phyloP scores from a whole-genome alignment of 1,284 basidiomycete species.

The Trichosporon inkin region DNA sequence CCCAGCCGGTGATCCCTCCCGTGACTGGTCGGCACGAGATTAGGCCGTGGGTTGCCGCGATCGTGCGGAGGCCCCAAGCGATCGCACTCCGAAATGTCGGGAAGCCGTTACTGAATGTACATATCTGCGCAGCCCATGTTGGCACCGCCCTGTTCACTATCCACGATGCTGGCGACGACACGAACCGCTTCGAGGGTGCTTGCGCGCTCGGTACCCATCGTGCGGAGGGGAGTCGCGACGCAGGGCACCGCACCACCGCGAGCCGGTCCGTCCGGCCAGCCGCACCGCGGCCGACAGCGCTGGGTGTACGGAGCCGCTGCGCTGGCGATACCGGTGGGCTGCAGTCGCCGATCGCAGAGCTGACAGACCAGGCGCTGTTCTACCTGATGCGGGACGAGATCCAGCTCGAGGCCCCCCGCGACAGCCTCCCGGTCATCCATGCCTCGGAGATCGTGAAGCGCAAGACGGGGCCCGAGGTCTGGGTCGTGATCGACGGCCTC shows the following conservation, averaged over 20 bases:
- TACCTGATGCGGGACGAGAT: constrained; percentile 8
- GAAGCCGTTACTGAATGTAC: neutral
- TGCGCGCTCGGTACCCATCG: neutral
- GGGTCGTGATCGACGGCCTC: constrained; percentile 47
- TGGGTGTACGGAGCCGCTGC: constrained; percentile 8
- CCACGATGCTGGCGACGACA: neutral
- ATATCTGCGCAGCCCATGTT: neutral
- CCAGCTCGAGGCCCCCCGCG: constrained; percentile 9
- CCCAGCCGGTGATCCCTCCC: neutral
- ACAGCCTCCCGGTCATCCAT: constrained; percentile 19
- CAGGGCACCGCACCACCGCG: neutral
- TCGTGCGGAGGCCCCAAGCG: neutral
- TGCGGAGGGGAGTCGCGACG: neutral
- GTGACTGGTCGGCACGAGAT: neutral
- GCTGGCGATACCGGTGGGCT: constrained; percentile 13
- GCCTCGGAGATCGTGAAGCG: constrained; percentile 35
- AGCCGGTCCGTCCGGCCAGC: neutral
- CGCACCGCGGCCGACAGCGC: neutral
- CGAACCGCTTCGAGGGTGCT: neutral
- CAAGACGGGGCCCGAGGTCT: constrained; percentile 34
- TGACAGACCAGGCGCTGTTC: constrained; percentile 8
- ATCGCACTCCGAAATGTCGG: neutral
- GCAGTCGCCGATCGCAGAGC: neutral
- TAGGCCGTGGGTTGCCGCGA: constrained; percentile 1
- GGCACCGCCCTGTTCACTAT: neutral